phyloP scores from a whole-genome alignment of 2,329 filamentous ascomycete genomes.

The Zasmidium citrigriseum region DNA sequence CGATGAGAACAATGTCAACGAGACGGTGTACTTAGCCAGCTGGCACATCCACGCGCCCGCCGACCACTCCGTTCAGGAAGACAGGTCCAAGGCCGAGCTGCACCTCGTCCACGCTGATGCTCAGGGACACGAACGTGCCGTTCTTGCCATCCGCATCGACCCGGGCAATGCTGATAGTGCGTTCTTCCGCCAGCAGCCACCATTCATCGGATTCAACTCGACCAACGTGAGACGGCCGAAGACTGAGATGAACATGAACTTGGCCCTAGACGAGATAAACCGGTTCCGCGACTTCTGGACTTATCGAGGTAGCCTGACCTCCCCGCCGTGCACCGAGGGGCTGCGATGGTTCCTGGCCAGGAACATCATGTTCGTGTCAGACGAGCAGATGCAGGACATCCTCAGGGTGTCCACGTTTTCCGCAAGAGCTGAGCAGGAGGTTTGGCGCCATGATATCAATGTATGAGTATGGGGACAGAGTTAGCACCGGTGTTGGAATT shows the following conservation, averaged over 20 bases:
- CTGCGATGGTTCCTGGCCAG: conserved; percentile 48
- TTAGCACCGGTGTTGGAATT: neutral
- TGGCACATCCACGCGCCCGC: conserved; percentile 56
- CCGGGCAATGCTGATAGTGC: conserved; percentile 40
- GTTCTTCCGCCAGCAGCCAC: conserved; percentile 47
- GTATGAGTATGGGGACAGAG: conserved; percentile 13
- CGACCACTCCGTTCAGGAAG: conserved; percentile 49
- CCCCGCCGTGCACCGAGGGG: conserved; percentile 50
- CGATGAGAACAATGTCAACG: conserved; percentile 47
- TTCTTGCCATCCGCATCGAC: conserved; percentile 51
- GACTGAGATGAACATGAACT: conserved; percentile 32
- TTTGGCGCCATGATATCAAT: conserved; percentile 52
- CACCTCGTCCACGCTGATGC: conserved; percentile 52
- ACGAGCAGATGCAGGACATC: conserved; percentile 51
- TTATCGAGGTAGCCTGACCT: conserved; percentile 50
- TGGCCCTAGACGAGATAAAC: conserved; percentile 40
- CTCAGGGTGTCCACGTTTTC: conserved; percentile 48
- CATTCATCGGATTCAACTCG: conserved; percentile 24
- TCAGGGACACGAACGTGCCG: conserved; percentile 44
- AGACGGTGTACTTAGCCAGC: conserved; percentile 50
- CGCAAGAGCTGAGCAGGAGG: conserved; percentile 47
- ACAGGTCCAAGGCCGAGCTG: conserved; percentile 50
- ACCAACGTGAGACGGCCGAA: conserved; percentile 10
- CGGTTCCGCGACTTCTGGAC: conserved; percentile 51
- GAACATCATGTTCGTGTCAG: conserved; percentile 45